Evolutionary conservation across 1,284 basidiomycete species (phyloP).

Genomic region (Cryptococcus hybrid): DNA sequence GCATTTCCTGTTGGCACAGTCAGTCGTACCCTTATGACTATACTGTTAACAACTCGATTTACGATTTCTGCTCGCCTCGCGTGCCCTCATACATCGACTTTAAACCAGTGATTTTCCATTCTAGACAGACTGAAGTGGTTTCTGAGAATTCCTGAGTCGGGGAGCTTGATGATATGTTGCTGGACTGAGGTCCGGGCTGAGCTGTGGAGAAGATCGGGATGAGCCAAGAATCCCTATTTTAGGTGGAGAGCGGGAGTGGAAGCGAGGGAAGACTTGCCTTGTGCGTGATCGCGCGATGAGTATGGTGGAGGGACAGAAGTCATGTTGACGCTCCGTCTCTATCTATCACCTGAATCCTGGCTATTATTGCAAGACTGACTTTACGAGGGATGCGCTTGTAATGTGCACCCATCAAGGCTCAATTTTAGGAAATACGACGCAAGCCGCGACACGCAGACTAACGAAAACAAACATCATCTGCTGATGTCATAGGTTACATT

Average conservation of each 20-base stretch:
- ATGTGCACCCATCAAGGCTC: too few species aligned
- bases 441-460: too few species aligned
- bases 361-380: too few species aligned
- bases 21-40: background rate
- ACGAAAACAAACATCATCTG: too few species aligned
- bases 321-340: constrained; percentile 11
- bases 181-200: constrained; percentile 5
- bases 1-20: constrained; percentile 37
- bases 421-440: too few species aligned
- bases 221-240: background rate
- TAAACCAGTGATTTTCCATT: constrained; percentile 70
- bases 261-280: constrained; percentile 19
- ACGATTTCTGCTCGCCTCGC: constrained; percentile 48
- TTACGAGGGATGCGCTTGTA: too few species aligned
- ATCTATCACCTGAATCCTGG: too few species aligned
- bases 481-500: too few species aligned
- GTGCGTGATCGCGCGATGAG: constrained; percentile 30
- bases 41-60: constrained; percentile 11
- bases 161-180: background rate
- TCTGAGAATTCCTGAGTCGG: constrained; percentile 53
- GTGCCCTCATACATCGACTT: constrained; percentile 69
- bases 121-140: constrained; percentile 63
- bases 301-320: constrained; percentile 30
- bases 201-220: constrained; percentile 2
- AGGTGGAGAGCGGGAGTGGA: too few species aligned